Base-by-base conservation (phyloP, 768 basidiomycete genomes). In the Lentinula edodes region DNA sequence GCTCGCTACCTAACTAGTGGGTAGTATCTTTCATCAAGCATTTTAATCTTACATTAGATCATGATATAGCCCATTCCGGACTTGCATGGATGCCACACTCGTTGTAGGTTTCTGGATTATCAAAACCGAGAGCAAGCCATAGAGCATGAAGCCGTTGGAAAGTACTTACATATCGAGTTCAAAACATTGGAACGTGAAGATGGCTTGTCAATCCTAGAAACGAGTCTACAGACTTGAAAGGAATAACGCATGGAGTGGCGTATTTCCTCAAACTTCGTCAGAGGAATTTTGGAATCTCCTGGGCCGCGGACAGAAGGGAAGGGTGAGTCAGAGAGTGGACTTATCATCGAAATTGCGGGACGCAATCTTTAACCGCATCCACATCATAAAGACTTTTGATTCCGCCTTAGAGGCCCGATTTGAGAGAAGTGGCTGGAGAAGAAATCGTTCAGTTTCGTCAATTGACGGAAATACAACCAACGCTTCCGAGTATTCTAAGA, bases 201-300 rank as follows among this genome's bases (percentile, higher is more conserved):
- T 20, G 35, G 34, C 16, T 54, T 54, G 18, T 54, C 36, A 20
- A 54, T 54, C n/a, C n/a, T 54, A 13, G 34, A 35, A 41, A 20
- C 36, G n/a, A 54, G 18, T 34, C 32, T 8, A 8, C 36, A 18
- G 32, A 38, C 34, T 34, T 36, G 32, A 52, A 6, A 52, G 20
- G 6, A 6, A 54, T 39, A 54, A 28, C 53, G 53, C 39, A 39
- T 54, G 53, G 53, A 54, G 53, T 54, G 53, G 53, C 53, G 53
- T 39, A 16, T 36, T 39, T 52, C 28, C 6, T 52, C 51, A 34
- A 35, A 15, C 53, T 38, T 35, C 20, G 16, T 36, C 18, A 12
- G 23, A n/a, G 32, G 39, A 35, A 54, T 39, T 20, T 54, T 20
- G 20, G 16, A 54, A 23, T 10, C 28, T 28, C 18, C 18, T 38